Evolutionary conservation across 2,329 filamentous ascomycete species (phyloP), one percentile per base, ranked within the genome.

Genomic region (Neonectria sp.): DNA sequence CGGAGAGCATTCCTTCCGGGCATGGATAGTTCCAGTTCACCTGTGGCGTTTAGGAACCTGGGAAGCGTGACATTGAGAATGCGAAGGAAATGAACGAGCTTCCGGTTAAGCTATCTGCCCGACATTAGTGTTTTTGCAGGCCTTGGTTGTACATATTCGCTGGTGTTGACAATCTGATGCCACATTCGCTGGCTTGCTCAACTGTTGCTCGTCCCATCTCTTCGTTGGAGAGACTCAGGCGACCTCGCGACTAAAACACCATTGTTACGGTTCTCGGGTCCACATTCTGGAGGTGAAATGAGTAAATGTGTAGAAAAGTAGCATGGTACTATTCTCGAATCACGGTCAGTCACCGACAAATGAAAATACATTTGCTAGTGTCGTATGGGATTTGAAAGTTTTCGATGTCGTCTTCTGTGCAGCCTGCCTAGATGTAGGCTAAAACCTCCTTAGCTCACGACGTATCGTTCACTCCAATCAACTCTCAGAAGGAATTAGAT

Each of bases 41-140:
- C 72, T 70, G 65, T 70, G 75, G 75, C 72, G 75, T 76, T 76
- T 69, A 63, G 71, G 74, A 61, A 74, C 72, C 67, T 72, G 69
- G 70, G 71, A 71, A 75, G 73, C 69, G 69, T 70, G 70, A 68
- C 65, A 72, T 75, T 73, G 60, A 70, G 68, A 71, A 74, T 70
- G 70, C 71, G 55, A 71, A 69, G 68, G 68, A 68, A 66, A 71
- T 67, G 74, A 68, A 71, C 53, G 58, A 63, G 67, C 68, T 74
- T 75, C 71, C 55, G 67, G 63, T 66, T 60, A 74, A 70, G 68
- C 71, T 67, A 71, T 70, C 68, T 67, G 52, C 61, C 37, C 56
- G 62, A 69, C 63, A 55, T 68, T 68, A 58, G 59, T 75, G 68
- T 73, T 73, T 69, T 71, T 74, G 68, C 67, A 72, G 67, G 69